Evolutionary conservation across 2,329 filamentous ascomycete genomes (phyloP).

Genomic region (Fusarium pilosicola): DNA sequence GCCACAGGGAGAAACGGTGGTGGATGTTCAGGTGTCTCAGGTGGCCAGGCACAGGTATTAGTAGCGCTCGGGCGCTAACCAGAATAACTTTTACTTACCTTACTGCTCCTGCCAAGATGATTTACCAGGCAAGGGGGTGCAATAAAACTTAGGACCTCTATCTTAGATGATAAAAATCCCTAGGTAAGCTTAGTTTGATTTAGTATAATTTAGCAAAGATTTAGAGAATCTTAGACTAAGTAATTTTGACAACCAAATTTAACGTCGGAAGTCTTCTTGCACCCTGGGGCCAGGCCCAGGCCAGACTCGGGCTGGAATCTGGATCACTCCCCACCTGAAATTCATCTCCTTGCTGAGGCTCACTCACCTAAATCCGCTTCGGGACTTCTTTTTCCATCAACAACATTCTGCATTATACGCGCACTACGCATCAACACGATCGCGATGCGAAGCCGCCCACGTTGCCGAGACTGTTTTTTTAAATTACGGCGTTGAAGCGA

Average conservation of each 20-base stretch:
- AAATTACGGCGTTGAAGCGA: constrained; percentile 2
- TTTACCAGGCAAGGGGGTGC: not conserved
- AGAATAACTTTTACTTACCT: not conserved
- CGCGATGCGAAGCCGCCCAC: constrained; percentile 5
- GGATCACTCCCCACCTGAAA: not conserved
- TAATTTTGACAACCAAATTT: no score
- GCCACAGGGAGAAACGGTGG: constrained; percentile 25
- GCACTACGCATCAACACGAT: constrained; percentile 11
- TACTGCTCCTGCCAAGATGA: not conserved
- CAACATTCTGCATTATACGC: constrained; percentile 26
- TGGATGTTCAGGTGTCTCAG: constrained; percentile 37
- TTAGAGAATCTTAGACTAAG: no score
- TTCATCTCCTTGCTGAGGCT: constrained; percentile 3
- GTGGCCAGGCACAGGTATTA: constrained; percentile 2
- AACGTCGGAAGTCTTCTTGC: no score
- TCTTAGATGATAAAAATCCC: no score
- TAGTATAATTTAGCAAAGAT: no score
- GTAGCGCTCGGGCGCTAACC: constrained; percentile 10
- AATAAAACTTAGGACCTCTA: no score
- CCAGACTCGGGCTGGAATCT: not conserved
- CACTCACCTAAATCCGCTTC: not conserved
- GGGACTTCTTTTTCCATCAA: constrained; percentile 35
- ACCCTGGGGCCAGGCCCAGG: not conserved
- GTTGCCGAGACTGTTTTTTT: constrained; percentile 13
- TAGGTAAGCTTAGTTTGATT: no score